These are phyloP conservation scores for Artemisia tridentata DNA, from an alignment of 129 eudicot species.

Conservation along the genomic window DNA sequence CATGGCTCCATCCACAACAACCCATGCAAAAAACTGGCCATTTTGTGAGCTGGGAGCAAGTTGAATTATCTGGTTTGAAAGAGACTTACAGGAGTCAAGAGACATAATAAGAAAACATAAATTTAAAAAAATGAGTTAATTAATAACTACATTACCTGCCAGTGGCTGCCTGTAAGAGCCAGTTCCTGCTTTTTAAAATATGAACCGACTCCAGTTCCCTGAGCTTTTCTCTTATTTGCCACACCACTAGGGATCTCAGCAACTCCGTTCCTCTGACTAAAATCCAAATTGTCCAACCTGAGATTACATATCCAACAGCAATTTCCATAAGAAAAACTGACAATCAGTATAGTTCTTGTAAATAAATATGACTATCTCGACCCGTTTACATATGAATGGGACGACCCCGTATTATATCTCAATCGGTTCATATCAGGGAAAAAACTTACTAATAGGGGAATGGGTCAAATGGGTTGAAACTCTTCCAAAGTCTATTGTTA, in stretches of 20 bases:
- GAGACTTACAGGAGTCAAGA: background rate
- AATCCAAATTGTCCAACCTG: slow-evolving; percentile 56
- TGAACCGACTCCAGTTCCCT: slow-evolving; percentile 72
- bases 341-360: slow-evolving; percentile 7
- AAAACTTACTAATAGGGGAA: background rate
- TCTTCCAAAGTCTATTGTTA: background rate
- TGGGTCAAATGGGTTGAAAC: background rate
- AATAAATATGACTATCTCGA: background rate
- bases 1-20: slow-evolving; percentile 79
- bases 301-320: slow-evolving; percentile 11
- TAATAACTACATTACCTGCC: slow-evolving; percentile 75
- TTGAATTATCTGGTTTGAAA: slow-evolving; percentile 73
- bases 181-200: slow-evolving; percentile 76
- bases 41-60: slow-evolving; percentile 61
- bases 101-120: background rate
- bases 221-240: slow-evolving; percentile 39
- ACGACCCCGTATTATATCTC: background rate
- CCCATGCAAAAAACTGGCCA: slow-evolving; percentile 90
- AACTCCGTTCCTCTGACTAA: slow-evolving; percentile 37
- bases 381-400: background rate
- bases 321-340: background rate
- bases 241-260: slow-evolving; percentile 31
- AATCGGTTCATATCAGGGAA: background rate
- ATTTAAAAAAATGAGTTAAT: slow-evolving; percentile 3
- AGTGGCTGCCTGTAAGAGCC: slow-evolving; percentile 62